Conservation (phyloP, 2,329 filamentous ascomycete species). For the Leptosphaerulina australis region DNA sequence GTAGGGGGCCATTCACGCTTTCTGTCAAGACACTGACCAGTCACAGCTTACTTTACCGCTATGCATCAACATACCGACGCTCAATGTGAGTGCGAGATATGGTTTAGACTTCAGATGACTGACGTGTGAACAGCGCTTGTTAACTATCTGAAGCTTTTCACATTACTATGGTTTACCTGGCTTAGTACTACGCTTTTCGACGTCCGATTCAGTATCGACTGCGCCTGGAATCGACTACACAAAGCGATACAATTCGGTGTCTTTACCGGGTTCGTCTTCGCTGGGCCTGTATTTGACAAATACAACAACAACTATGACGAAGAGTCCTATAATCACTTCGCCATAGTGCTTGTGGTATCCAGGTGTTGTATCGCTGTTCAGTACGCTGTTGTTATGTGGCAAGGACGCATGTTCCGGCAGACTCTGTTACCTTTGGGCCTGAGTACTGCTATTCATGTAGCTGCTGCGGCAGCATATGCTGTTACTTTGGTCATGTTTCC, state of each 20-base stretch:
- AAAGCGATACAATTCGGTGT: conserved; percentile 67
- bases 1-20: not conserved
- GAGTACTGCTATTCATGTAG: conserved; percentile 22
- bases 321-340: conserved; percentile 25
- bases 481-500: conserved; percentile 24
- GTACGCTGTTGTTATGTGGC: conserved; percentile 33
- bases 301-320: conserved; percentile 25
- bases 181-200: conserved; percentile 67
- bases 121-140: conserved; percentile 29
- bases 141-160: conserved; percentile 60
- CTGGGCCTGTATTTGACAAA: conserved; percentile 53
- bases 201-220: conserved; percentile 69
- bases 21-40: not conserved
- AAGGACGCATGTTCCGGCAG: conserved; percentile 29
- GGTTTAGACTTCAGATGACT: not conserved
- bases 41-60: conserved; percentile 61
- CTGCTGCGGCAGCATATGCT: conserved; percentile 22
- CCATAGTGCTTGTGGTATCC: conserved; percentile 28
- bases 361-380: conserved; percentile 25
- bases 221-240: conserved; percentile 65
- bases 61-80: conserved; percentile 62
- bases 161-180: conserved; percentile 71
- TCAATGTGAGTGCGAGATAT: conserved; percentile 24
- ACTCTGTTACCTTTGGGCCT: conserved; percentile 28
- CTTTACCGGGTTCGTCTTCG: conserved; percentile 68